Evolutionary conservation across 73 alveolate species (phyloP).

Genomic region (Uronychia setigera): DNA sequence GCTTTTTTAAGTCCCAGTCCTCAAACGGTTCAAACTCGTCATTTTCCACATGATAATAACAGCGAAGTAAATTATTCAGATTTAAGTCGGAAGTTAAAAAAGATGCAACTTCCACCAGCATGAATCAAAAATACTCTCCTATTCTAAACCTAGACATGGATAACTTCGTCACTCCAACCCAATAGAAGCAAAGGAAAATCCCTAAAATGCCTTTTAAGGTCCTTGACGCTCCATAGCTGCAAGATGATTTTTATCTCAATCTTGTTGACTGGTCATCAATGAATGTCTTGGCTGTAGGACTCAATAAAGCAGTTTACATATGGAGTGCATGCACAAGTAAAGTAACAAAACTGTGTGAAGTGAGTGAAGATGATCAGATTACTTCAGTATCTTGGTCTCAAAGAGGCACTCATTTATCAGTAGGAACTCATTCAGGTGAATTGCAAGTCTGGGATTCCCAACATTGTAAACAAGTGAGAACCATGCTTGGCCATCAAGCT

Average conservation of each 20-base stretch:
- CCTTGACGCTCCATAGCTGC: slow-evolving; percentile 80
- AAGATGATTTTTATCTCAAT: slow-evolving; percentile 86
- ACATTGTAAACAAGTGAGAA: slow-evolving; percentile 60
- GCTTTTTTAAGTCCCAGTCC: background rate
- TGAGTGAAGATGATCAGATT: slow-evolving; percentile 37
- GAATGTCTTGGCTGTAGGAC: slow-evolving; percentile 91
- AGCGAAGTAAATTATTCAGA: background rate
- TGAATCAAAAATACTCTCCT: background rate
- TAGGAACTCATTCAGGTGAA: slow-evolving; percentile 62
- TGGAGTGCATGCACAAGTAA: slow-evolving; percentile 74
- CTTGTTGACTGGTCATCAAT: slow-evolving; percentile 93
- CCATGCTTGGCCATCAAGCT: slow-evolving; percentile 84
- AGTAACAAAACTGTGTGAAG: slow-evolving; percentile 65
- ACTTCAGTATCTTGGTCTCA: slow-evolving; percentile 60
- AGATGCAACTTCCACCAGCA: background rate
- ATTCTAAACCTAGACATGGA: background rate
- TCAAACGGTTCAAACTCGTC: background rate
- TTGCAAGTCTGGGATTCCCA: slow-evolving; percentile 81
- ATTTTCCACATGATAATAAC: background rate
- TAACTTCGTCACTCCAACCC: background rate
- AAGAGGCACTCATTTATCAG: slow-evolving; percentile 57
- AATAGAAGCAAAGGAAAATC: slow-evolving; percentile 59
- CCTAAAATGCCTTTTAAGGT: slow-evolving; percentile 78
- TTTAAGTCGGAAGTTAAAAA: background rate
- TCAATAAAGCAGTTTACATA: slow-evolving; percentile 82